Percentiles rank a stretch among this genome's conserved stretches.
Conservation (phyloP, 768 basidiomycete species). For the Termitomyces eurrhizus region DNA sequence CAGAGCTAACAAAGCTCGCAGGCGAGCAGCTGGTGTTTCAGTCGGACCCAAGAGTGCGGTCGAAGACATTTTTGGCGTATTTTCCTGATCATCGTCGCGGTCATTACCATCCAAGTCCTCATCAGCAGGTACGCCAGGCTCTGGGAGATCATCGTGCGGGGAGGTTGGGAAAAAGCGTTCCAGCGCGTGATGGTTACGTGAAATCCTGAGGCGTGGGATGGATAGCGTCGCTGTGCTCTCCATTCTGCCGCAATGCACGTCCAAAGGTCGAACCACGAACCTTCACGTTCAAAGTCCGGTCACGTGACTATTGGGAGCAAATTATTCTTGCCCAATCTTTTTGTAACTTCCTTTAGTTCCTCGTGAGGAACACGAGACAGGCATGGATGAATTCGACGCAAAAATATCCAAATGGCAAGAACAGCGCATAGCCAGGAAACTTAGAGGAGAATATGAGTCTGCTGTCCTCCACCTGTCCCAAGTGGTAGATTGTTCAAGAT, state of each 20-base stretch:
- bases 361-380: slow-evolving; percentile 50
- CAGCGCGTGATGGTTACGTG: slow-evolving; percentile 22
- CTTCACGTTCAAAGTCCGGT: not conserved
- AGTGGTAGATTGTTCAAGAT: slow-evolving; percentile 18
- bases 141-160: slow-evolving; percentile 28
- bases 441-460: slow-evolving; percentile 77
- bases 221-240: slow-evolving; percentile 20
- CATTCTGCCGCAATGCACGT: slow-evolving; percentile 19
- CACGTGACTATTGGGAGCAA: not conserved
- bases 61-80: slow-evolving; percentile 34
- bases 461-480: slow-evolving; percentile 59
- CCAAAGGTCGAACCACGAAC: not conserved
- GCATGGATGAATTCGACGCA: slow-evolving; percentile 49
- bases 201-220: slow-evolving; percentile 33
- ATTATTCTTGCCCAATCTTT: not conserved
- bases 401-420: slow-evolving; percentile 69
- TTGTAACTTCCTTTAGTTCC: slow-evolving; percentile 47
- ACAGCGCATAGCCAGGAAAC: slow-evolving; percentile 61
- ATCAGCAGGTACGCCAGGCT: slow-evolving; percentile 22
- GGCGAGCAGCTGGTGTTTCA: slow-evolving; percentile 55
- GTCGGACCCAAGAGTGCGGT: slow-evolving; percentile 17
- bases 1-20: slow-evolving; percentile 58
- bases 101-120: slow-evolving; percentile 23
- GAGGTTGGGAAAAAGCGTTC: slow-evolving; percentile 29
- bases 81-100: slow-evolving; percentile 33